Percentiles rank a stretch among this genome's conserved stretches.
Conservation (phyloP, 352 stramenopile genomes). For the Plasmopara halstedii region DNA sequence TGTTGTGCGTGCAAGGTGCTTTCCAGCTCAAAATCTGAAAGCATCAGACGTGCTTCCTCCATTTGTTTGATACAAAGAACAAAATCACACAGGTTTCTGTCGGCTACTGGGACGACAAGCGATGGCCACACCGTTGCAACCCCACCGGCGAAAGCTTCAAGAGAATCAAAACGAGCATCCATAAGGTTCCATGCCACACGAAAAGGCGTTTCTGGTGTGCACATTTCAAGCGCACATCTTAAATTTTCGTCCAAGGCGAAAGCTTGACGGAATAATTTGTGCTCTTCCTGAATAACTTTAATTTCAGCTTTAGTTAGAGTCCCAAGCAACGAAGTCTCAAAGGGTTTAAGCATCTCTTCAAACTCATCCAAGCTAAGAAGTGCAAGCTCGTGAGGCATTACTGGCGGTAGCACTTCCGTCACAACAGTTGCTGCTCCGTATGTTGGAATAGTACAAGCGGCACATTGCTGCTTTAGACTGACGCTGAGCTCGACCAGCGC, state of each 20-base stretch:
- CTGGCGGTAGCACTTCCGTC: slow-evolving; percentile 18
- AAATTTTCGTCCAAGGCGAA: slow-evolving; percentile 22
- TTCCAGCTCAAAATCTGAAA: slow-evolving; percentile 24
- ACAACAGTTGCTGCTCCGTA: neutral
- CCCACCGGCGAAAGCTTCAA: slow-evolving; percentile 41
- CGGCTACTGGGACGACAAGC: neutral
- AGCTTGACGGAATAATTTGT: slow-evolving; percentile 5
- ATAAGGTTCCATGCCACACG: slow-evolving; percentile 27
- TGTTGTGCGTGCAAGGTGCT: slow-evolving; percentile 32
- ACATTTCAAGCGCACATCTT: slow-evolving; percentile 5
- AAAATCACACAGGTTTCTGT: slow-evolving; percentile 3
- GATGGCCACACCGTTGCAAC: slow-evolving; percentile 32
- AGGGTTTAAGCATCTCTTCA: slow-evolving; percentile 19
- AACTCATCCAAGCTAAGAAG: slow-evolving; percentile 32
- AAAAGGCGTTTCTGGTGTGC: slow-evolving; percentile 24
- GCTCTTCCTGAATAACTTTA: slow-evolving; percentile 8
- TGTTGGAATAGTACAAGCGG: slow-evolving; percentile 1
- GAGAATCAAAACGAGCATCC: slow-evolving; percentile 24
- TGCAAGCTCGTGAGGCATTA: slow-evolving; percentile 37
- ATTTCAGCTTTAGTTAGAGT: slow-evolving; percentile 1
- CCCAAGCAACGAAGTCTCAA: slow-evolving; percentile 8
- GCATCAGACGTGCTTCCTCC: slow-evolving; percentile 12
- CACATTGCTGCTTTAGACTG: slow-evolving; percentile 8
- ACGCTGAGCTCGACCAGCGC: slow-evolving; percentile 28
- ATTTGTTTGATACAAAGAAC: slow-evolving; percentile 13